Conservation (phyloP, 1,139 yeast genomes). For the Saccharomyces hybrid region DNA sequence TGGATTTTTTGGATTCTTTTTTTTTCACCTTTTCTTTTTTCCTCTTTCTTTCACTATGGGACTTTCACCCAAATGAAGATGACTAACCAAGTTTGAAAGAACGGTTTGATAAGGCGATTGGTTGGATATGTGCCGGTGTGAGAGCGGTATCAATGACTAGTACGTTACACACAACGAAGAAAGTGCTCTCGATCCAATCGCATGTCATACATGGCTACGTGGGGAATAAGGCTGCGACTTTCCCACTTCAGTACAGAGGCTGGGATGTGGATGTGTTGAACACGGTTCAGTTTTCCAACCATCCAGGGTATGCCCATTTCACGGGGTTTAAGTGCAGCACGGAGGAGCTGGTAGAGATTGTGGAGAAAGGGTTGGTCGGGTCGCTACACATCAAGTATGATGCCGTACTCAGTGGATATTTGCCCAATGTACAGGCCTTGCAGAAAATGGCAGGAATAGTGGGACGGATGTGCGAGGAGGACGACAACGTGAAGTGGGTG, state of each 20-base stretch:
- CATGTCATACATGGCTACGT: constrained; percentile 87
- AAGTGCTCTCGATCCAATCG: constrained; percentile 55
- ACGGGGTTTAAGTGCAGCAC: constrained; percentile 40
- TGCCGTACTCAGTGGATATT: constrained; percentile 65
- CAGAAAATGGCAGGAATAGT: constrained; percentile 31
- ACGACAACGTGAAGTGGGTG: constrained; percentile 41
- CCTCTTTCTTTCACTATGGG: not conserved
- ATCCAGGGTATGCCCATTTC: constrained; percentile 65
- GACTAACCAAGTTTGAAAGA: not conserved
- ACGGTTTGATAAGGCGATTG: not conserved
- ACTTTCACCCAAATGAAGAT: not conserved
- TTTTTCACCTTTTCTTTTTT: not conserved
- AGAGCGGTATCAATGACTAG: not conserved
- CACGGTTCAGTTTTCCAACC: constrained; percentile 75
- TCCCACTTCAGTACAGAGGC: constrained; percentile 67
- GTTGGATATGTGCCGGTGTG: not conserved
- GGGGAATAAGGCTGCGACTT: constrained; percentile 72
- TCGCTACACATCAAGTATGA: constrained; percentile 41
- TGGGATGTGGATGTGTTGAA: constrained; percentile 83
- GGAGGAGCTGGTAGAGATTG: constrained; percentile 35
- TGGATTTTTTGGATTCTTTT: not conserved
- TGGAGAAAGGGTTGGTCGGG: constrained; percentile 42
- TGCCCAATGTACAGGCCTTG: constrained; percentile 50
- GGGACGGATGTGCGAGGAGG: constrained; percentile 13
- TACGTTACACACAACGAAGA: constrained; percentile 4